Conservation (phyloP, 2,329 filamentous ascomycete genomes). For the Gnomoniopsis sp. region DNA sequence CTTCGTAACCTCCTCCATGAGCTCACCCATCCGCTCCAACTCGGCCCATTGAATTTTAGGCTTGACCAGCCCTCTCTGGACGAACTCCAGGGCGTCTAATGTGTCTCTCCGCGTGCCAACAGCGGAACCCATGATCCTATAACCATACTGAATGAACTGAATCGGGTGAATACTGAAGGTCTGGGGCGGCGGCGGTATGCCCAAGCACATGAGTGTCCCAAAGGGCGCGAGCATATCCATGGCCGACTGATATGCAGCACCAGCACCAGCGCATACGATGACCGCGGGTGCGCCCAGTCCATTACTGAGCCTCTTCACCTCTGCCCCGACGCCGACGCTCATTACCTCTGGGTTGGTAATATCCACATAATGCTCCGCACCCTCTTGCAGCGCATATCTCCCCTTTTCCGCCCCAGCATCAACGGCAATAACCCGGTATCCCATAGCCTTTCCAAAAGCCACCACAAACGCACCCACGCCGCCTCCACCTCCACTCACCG, state of each 20-base stretch:
- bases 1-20: constrained; percentile 18
- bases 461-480: constrained; percentile 38
- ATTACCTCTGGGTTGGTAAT: constrained; percentile 18
- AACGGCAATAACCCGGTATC: constrained; percentile 36
- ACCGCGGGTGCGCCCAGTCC: constrained; percentile 26
- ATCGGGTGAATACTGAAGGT: constrained; percentile 31
- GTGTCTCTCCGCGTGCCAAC: constrained; percentile 37
- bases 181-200: constrained; percentile 28
- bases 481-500: constrained; percentile 35
- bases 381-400: constrained; percentile 26
- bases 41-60: constrained; percentile 26
- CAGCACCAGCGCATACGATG: constrained; percentile 29
- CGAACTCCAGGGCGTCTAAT: constrained; percentile 38
- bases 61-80: constrained; percentile 28
- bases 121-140: constrained; percentile 31
- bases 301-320: constrained; percentile 24
- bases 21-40: constrained; percentile 22
- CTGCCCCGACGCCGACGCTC: constrained; percentile 19
- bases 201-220: constrained; percentile 37
- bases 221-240: constrained; percentile 33
- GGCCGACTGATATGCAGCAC: constrained; percentile 31
- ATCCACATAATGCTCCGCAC: constrained; percentile 37
- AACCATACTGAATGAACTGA: constrained; percentile 32
- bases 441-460: constrained; percentile 39
- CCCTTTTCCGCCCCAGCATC: constrained; percentile 32